Conservation (phyloP, 1,284 basidiomycete species). For the Marasmius fiardii region DNA sequence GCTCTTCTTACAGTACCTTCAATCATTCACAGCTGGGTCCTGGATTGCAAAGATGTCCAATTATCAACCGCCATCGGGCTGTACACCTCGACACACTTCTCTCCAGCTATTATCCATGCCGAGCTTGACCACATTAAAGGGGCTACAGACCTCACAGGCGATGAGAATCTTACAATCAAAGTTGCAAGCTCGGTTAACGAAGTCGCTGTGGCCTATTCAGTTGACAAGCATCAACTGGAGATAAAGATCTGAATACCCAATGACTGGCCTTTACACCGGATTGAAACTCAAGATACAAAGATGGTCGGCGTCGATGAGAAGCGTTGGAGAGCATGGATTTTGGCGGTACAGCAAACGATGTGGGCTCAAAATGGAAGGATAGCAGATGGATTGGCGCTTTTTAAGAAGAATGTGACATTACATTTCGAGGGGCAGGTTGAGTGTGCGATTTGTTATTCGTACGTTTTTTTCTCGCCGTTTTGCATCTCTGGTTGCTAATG, state of each 20-base stretch:
- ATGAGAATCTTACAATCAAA: conserved; percentile 83
- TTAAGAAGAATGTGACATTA: conserved; percentile 90
- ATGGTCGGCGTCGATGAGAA: conserved; percentile 88
- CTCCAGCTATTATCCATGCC: conserved; percentile 82
- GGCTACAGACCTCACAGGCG: conserved; percentile 59
- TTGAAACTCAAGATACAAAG: conserved; percentile 86
- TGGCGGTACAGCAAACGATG: conserved; percentile 91
- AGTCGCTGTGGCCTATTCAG: conserved; percentile 77
- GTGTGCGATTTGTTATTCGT: conserved; percentile 95
- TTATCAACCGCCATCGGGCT: conserved; percentile 72
- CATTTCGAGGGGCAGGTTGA: conserved; percentile 95
- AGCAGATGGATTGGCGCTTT: conserved; percentile 87
- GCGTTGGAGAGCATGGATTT: conserved; percentile 92
- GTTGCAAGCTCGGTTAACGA: conserved; percentile 70
- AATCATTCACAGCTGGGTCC: conserved; percentile 82
- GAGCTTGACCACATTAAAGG: conserved; percentile 80
- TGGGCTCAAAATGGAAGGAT: conserved; percentile 90
- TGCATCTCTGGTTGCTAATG: not conserved
- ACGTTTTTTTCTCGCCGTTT: conserved; percentile 27
- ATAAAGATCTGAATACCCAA: conserved; percentile 83
- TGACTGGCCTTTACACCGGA: conserved; percentile 89
- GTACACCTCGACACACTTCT: conserved; percentile 88
- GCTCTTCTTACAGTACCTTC: conserved; percentile 80
- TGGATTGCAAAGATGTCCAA: conserved; percentile 87
- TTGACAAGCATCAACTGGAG: conserved; percentile 96